A percentile compares a stretch with the other conserved stretches of the same genome.
These are phyloP conservation scores for Lepidium aucheri DNA, from an alignment of 345 rosid species.

Conservation along the genomic window DNA sequence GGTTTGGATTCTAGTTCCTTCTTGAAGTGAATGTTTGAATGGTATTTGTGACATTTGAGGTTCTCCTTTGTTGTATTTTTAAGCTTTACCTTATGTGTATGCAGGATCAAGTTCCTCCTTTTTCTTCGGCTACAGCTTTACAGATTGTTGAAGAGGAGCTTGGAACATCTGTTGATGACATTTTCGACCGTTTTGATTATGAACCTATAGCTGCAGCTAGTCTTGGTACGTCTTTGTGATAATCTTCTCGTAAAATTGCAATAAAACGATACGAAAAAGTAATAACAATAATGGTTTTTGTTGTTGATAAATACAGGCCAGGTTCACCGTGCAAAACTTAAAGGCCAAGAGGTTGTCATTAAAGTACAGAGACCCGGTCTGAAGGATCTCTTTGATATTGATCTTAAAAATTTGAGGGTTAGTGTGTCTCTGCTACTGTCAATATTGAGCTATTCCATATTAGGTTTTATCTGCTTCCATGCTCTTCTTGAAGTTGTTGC, in stretches of 20 bases:
- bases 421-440: conserved; percentile 13
- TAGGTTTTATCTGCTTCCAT: neutral
- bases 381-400: conserved; percentile 93
- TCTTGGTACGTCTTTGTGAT: conserved; percentile 54
- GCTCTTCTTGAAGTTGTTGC: neutral
- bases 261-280: neutral
- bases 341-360: conserved; percentile 84
- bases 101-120: conserved; percentile 99
- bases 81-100: neutral
- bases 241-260: conserved; percentile 6
- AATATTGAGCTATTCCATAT: neutral
- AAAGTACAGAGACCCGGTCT: conserved; percentile 99
- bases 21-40: neutral
- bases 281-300: neutral
- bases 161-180: conserved; percentile 55
- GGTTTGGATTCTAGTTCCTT: conserved; percentile 33
- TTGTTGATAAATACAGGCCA: conserved; percentile 61
- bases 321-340: conserved; percentile 89
- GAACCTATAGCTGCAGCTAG: conserved; percentile 99
- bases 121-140: conserved; percentile 82
- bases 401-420: conserved; percentile 94
- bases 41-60: neutral
- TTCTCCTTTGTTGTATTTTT: neutral
- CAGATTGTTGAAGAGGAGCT: conserved; percentile 90
- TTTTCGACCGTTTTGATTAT: conserved; percentile 73